These are phyloP conservation scores for Fusarium annulatum DNA, from an alignment of 2,329 filamentous ascomycete genomes.

Conservation along the genomic window DNA sequence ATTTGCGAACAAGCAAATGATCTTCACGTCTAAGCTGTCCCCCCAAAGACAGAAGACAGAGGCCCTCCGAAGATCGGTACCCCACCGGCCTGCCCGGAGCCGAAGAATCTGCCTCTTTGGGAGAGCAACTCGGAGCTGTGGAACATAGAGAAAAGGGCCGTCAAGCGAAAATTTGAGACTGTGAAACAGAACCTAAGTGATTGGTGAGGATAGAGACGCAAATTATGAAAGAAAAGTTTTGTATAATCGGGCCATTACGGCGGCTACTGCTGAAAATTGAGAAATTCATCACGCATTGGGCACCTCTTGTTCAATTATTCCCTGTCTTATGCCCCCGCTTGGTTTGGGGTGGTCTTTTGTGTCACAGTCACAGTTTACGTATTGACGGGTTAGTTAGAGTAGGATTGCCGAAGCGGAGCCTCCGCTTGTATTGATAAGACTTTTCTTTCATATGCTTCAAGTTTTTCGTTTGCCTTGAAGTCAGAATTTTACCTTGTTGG, in stretches of 20 bases:
- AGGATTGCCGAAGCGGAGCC: constrained; percentile 38
- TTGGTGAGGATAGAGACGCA: not conserved
- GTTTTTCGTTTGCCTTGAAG: not conserved
- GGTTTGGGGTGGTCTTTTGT: constrained; percentile 11
- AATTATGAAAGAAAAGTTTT: not conserved
- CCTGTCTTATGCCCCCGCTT: constrained; percentile 31
- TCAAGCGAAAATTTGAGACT: not conserved
- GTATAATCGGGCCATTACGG: constrained; percentile 32
- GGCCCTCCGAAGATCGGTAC: constrained; percentile 15
- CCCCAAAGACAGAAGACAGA: constrained; percentile 11
- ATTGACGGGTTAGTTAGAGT: constrained; percentile 5
- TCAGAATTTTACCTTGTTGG: constrained; percentile 19
- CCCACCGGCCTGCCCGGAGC: constrained; percentile 30
- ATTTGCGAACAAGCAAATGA: constrained; percentile 30
- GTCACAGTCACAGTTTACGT: constrained; percentile 20
- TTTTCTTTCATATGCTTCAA: constrained; percentile 1
- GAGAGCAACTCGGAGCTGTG: constrained; percentile 19
- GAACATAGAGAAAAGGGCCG: constrained; percentile 13
- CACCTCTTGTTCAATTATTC: constrained; percentile 6
- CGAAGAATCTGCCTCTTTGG: constrained; percentile 22
- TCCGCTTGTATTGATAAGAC: constrained; percentile 14
- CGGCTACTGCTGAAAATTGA: not conserved
- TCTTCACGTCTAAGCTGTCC: constrained; percentile 13
- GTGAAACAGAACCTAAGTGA: not conserved
- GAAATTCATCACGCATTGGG: constrained; percentile 26